Evolutionary conservation across 2,329 filamentous ascomycete species (phyloP).

Genomic region (Trichoderma breve): DNA sequence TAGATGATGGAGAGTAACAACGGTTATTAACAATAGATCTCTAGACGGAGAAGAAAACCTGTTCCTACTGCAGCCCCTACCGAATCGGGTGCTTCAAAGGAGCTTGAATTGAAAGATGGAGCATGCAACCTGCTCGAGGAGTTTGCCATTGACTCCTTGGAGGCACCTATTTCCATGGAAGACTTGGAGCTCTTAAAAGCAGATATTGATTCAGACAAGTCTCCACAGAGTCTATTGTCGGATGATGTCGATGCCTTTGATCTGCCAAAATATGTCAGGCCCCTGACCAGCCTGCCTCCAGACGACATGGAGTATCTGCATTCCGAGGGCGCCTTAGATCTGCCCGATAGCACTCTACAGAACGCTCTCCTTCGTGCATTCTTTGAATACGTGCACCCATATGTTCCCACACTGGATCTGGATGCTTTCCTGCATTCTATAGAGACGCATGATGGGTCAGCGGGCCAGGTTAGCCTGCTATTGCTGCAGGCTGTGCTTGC

Average conservation of each 20-base stretch:
- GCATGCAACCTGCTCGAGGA: neutral
- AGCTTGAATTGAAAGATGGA: neutral
- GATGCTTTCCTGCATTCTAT: constrained; percentile 1
- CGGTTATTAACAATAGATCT: neutral
- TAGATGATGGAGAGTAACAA: neutral
- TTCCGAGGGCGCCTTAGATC: neutral
- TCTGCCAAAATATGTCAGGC: constrained; percentile 5
- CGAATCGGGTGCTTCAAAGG: neutral
- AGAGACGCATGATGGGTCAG: constrained; percentile 5
- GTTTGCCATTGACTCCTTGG: neutral
- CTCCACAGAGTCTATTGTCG: neutral
- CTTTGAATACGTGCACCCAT: constrained; percentile 6
- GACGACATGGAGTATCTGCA: constrained; percentile 9
- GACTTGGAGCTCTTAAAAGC: constrained; percentile 5
- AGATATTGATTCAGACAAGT: constrained; percentile 1
- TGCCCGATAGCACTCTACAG: constrained; percentile 4
- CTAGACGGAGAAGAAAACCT: constrained; percentile 1
- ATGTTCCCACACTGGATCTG: constrained; percentile 12
- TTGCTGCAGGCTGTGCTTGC: constrained; percentile 3
- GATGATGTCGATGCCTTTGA: neutral
- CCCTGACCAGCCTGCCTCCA: constrained; percentile 6
- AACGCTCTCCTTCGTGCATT: neutral
- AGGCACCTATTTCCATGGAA: neutral
- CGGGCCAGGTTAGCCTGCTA: constrained; percentile 5
- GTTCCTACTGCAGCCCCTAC: neutral